Conservation (phyloP, 139 green algal species). For the Closterium sp. region DNA sequence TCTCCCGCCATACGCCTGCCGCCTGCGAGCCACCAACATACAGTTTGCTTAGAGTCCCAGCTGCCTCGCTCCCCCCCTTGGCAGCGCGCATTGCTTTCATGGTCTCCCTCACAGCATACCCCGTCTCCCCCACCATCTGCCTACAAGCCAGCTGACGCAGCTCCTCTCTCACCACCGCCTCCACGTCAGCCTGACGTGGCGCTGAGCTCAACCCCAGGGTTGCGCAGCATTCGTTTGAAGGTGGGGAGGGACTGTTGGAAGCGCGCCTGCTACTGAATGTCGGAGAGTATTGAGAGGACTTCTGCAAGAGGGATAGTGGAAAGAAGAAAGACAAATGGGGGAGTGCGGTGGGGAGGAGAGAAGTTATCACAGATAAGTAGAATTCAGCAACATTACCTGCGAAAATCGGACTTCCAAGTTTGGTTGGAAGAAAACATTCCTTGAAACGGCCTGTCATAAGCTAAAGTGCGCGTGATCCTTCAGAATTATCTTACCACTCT, state of each 20-base stretch:
- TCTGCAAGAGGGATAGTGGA: background rate
- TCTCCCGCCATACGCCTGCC: too few relatives aligned
- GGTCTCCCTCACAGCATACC: too few relatives aligned
- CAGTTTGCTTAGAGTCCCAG: too few relatives aligned
- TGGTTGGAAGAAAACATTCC: too few relatives aligned
- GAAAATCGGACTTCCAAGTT: too few relatives aligned
- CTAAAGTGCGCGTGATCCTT: background rate
- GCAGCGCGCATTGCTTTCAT: too few relatives aligned
- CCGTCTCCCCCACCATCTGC: background rate
- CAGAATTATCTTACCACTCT: background rate
- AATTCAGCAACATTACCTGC: background rate
- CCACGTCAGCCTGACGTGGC: background rate
- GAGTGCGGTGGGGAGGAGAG: background rate
- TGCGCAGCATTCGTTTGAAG: constrained; percentile 10
- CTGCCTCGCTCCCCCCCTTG: too few relatives aligned
- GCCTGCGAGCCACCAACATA: too few relatives aligned
- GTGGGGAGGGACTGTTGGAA: background rate
- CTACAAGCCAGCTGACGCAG: background rate
- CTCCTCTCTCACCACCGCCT: background rate
- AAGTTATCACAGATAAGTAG: background rate
- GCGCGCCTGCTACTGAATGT: background rate
- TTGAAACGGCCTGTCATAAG: too few relatives aligned
- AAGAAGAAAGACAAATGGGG: background rate
- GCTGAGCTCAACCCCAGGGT: background rate
- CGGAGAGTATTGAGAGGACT: background rate